Evolutionary conservation across 2,329 filamentous ascomycete genomes (phyloP), one percentile per base, ranked within the genome.

Genomic region (Proliferodiscus dingleyae): DNA sequence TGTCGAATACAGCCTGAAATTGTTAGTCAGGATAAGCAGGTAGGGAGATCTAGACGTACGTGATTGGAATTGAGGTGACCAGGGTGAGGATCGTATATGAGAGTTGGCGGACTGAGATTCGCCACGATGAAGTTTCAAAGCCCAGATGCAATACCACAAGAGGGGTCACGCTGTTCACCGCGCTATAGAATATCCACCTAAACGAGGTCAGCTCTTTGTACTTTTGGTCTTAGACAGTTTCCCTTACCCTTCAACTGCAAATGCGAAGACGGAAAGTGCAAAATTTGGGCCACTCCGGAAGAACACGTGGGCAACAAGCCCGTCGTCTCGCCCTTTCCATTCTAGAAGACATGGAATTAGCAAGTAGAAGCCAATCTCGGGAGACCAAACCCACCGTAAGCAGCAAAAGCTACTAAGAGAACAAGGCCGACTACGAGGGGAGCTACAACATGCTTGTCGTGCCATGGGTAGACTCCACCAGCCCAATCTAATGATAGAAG

Each of bases 291-390:
- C 74, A 1, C 65, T 62, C 23, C 61, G 64, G 61, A 79, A 79
- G 65, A 78, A 78, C 28, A 77, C 68, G 53, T 79, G 75, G 0
- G 75, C 74, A 0, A 78, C 65, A 7, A 79, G 70, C 3, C 75
- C 76, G 50, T 79, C 75, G 6, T 61, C 54, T 45, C 75, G 64
- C 2, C 73, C 75, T 54, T 73, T 76, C 74, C 74, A 78, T 61
- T 79, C 75, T 77, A 50, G 16, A 16, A n/a, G 39, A 6, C 11
- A 11, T 15, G 22, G 43, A 16, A 51, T n/a, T 24, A 36, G n/a
- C 28, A 3, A 11, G 15, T 16, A 21, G 28, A 3, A 37, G 16
- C 13, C 8, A 16, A 16, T 30, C 2, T 16, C 5, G 7, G 15
- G 13, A 11, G 6, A 21, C 8, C 43, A 51, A 67, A 66, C 68